Percentiles rank a stretch among this genome's conserved stretches.
phyloP scores from a whole-genome alignment of 208 protist genomes.

The Trypanosoma congolense region DNA sequence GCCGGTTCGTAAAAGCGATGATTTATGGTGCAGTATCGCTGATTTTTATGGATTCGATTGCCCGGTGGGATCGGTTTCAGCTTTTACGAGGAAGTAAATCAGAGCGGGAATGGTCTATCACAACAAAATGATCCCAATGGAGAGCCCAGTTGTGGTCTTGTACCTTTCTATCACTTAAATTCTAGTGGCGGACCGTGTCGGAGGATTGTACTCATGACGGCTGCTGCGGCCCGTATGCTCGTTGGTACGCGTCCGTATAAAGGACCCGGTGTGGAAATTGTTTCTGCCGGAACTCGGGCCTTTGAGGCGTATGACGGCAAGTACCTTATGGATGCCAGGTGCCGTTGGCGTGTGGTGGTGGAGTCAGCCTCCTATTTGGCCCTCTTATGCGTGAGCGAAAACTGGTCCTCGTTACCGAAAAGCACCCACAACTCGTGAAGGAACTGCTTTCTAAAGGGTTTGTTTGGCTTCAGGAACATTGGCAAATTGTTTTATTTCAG shows the following conservation, averaged over 20 bases:
- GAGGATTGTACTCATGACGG: constrained; percentile 82
- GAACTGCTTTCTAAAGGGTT: constrained; percentile 68
- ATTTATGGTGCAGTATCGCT: constrained; percentile 64
- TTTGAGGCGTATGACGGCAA: constrained; percentile 84
- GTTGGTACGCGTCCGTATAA: constrained; percentile 80
- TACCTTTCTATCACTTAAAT: constrained; percentile 85
- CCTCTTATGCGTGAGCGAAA: constrained; percentile 48
- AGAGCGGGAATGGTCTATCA: not conserved
- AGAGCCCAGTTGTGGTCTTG: constrained; percentile 27
- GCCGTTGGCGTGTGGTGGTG: constrained; percentile 82
- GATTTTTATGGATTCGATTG: constrained; percentile 64
- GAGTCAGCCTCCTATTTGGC: constrained; percentile 76
- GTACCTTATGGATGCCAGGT: constrained; percentile 58
- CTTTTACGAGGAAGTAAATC: not conserved
- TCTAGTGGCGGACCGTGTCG: constrained; percentile 61
- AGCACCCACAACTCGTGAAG: constrained; percentile 41
- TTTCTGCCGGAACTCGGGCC: constrained; percentile 71
- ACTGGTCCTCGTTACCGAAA: constrained; percentile 35
- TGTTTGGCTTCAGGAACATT: constrained; percentile 66
- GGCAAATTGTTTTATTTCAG: constrained; percentile 44
- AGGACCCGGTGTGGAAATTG: constrained; percentile 86
- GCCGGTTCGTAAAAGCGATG: constrained; percentile 54
- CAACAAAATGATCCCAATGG: not conserved
- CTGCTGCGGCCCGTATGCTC: constrained; percentile 55
- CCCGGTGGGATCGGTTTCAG: not conserved